Percentiles rank a stretch among this genome's conserved stretches.
These are phyloP conservation scores for Incumbomyces delicatus DNA, from an alignment of 2,329 filamentous ascomycete genomes.

Conservation along the genomic window DNA sequence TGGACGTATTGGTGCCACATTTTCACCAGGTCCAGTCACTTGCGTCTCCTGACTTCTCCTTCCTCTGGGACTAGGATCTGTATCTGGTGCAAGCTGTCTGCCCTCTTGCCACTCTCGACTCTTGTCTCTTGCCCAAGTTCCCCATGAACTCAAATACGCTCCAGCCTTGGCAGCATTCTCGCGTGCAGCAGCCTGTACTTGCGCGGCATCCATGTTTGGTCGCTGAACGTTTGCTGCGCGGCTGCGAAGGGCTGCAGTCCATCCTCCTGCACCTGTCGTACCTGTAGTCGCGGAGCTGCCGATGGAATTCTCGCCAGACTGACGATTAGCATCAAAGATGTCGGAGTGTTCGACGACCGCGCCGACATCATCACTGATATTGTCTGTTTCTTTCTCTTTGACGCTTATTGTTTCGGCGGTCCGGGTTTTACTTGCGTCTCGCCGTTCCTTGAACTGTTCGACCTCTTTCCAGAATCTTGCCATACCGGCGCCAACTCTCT, in stretches of 20 bases:
- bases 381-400: slow-evolving; percentile 22
- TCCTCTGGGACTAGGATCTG: not conserved
- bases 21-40: not conserved
- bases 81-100: slow-evolving; percentile 13
- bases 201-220: slow-evolving; percentile 39
- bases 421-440: slow-evolving; percentile 1
- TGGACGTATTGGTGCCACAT: not conserved
- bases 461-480: slow-evolving; percentile 17
- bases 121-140: slow-evolving; percentile 47
- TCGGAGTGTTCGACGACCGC: slow-evolving; percentile 9
- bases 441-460: slow-evolving; percentile 11
- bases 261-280: slow-evolving; percentile 12
- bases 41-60: not conserved
- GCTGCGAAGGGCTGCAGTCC: slow-evolving; percentile 23
- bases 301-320: slow-evolving; percentile 16
- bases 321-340: not conserved
- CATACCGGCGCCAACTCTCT: slow-evolving; percentile 28
- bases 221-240: slow-evolving; percentile 19
- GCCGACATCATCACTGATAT: slow-evolving; percentile 10
- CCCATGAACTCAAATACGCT: slow-evolving; percentile 55
- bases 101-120: slow-evolving; percentile 38
- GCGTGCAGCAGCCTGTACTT: slow-evolving; percentile 46
- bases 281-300: slow-evolving; percentile 5
- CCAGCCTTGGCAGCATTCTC: slow-evolving; percentile 48
- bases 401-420: slow-evolving; percentile 22